These are phyloP conservation scores for Miscanthus lutarioriparius DNA, from an alignment of 176 grass and related monocot species.

Conservation along the genomic window DNA sequence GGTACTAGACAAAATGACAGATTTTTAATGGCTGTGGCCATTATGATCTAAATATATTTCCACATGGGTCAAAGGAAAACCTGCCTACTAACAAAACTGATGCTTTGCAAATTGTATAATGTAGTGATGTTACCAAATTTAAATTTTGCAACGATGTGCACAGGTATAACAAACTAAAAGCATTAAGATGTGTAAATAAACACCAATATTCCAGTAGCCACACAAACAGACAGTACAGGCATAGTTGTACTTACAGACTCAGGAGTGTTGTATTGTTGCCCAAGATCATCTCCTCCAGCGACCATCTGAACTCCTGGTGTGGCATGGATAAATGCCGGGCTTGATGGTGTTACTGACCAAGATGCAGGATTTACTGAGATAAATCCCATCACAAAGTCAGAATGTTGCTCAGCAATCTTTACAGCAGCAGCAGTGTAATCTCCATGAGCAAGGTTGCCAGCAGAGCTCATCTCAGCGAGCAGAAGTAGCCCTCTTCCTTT, in stretches of 20 bases:
- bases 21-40: background rate
- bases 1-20: background rate
- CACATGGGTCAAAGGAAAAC: background rate
- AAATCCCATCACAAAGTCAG: conserved; percentile 90
- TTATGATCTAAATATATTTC: background rate
- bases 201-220: background rate
- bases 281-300: conserved; percentile 67
- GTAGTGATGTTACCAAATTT: background rate
- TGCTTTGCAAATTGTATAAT: background rate
- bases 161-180: background rate
- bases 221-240: background rate
- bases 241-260: conserved; percentile 61
- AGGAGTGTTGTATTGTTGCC: conserved; percentile 75
- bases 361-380: conserved; percentile 93
- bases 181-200: background rate
- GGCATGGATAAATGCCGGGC: conserved; percentile 65
- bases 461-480: conserved; percentile 93
- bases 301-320: conserved; percentile 78
- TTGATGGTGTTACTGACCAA: conserved; percentile 54
- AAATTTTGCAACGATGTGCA: background rate
- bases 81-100: background rate
- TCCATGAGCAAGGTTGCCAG: conserved; percentile 84
- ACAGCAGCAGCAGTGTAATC: conserved; percentile 80
- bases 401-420: conserved; percentile 84
- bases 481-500: conserved; percentile 78